Percentiles rank a stretch among this genome's conserved stretches.
phyloP scores from a whole-genome alignment of 805 yeast species.

The Debaryomyces maramus region DNA sequence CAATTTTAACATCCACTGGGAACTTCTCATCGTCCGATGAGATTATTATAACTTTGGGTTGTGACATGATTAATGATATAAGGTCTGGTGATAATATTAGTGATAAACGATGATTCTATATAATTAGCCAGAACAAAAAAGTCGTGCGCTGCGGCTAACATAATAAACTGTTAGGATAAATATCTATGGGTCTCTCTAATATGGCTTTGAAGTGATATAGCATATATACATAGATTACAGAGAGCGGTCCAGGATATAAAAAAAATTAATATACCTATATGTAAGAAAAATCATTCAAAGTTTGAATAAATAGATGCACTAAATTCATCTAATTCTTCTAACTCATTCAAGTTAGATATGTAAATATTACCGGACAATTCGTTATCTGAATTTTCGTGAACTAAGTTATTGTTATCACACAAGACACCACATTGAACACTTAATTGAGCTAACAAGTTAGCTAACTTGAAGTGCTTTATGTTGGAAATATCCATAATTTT shows the following conservation, averaged over 20 bases:
- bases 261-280: background rate
- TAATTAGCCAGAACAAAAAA: background rate
- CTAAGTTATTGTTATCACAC: constrained; percentile 41
- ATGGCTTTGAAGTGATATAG: too few species aligned
- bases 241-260: too few species aligned
- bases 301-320: constrained; percentile 91
- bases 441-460: constrained; percentile 66
- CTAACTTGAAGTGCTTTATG: constrained; percentile 47
- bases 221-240: too few species aligned
- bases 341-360: constrained; percentile 35
- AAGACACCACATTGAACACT: constrained; percentile 63
- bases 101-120: background rate
- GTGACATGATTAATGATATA: constrained; percentile 16
- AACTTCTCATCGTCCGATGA: constrained; percentile 82
- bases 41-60: constrained; percentile 52
- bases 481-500: constrained; percentile 16
- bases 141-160: background rate
- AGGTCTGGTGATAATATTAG: background rate
- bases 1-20: constrained; percentile 75
- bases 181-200: too few species aligned
- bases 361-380: constrained; percentile 37
- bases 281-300: constrained; percentile 43
- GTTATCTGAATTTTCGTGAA: constrained; percentile 12
- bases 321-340: constrained; percentile 74
- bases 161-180: too few species aligned